Base-by-base conservation (phyloP, 768 basidiomycete genomes). In the Aureoboletus auriporus region DNA sequence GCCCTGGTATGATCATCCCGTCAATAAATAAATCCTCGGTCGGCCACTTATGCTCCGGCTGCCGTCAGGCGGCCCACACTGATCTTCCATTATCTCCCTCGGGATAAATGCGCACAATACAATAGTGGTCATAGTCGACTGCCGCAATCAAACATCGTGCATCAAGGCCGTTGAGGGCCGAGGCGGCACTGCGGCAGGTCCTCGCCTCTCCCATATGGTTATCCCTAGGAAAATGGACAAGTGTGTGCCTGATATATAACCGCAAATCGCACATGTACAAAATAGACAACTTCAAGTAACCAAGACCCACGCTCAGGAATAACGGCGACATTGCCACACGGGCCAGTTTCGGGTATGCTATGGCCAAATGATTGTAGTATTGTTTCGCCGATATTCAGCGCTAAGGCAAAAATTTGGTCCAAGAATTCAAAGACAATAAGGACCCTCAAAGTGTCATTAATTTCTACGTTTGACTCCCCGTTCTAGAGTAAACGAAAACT, bases 231-330 rank as follows among this genome's bases (percentile, higher is more conserved):
- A 61, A 38, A 10, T 55, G 48, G 31, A 51, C 49, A 26, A 33
- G 20, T 41, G 10, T 29, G 60, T 61, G 49, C 59, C 59, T 60
- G 49, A 17, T 35, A 44, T 49, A 26, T 42, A 42, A 39, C 49
- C 52, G 41, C 49, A 50, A 54, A 48, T 51, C 42, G 35, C 43
- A 30, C 31, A 10, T 13, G 35, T 26, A 31, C 44, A 29, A 34
- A 45, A 37, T 16, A 42, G 10, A 33, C 45, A 52, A 23, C 20
- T 23, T 23, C 49, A 55, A 46, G 45, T 48, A 49, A 43, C 46
- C 44, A 52, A 44, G 51, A 30, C 46, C 48, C 36, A 27, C 44
- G 49, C 43, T 31, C 37, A 41, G 45, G 36, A 37, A 37, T 50
- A 52, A 46, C 20, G 56, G 50, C 43, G 35, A 50, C 41, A 28